Percentiles rank a stretch among this genome's conserved stretches.
phyloP scores from a whole-genome alignment of 192 early-diverging fungal species.

The Coemansia sp. region DNA sequence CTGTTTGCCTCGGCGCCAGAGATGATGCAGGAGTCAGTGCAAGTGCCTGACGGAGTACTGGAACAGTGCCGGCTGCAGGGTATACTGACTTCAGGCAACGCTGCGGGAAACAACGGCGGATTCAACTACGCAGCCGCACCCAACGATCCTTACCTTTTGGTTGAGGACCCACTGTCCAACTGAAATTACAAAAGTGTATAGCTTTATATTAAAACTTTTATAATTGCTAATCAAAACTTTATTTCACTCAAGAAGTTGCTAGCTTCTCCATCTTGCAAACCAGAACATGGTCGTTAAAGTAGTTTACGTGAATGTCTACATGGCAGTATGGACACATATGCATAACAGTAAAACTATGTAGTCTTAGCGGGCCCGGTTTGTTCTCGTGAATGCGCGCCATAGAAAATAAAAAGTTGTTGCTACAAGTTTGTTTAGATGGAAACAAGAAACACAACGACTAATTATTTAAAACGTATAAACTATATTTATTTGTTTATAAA shows the following conservation, averaged over 20 bases:
- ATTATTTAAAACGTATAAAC: too few relatives aligned
- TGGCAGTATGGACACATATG: background rate
- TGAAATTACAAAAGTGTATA: background rate
- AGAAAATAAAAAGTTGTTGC: background rate
- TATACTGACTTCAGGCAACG: constrained; percentile 65
- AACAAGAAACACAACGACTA: too few relatives aligned
- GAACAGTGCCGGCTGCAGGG: constrained; percentile 62
- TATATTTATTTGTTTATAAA: too few relatives aligned
- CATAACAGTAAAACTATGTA: background rate
- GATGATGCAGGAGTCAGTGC: constrained; percentile 27
- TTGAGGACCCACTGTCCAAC: background rate
- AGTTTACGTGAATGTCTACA: background rate
- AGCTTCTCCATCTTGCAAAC: background rate
- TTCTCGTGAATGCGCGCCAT: background rate
- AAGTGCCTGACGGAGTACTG: constrained; percentile 43
- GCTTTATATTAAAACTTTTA: background rate
- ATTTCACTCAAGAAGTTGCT: background rate
- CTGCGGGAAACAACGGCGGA: constrained; percentile 59
- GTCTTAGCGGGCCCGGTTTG: background rate
- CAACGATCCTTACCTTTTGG: constrained; percentile 5
- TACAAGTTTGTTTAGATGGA: too few relatives aligned
- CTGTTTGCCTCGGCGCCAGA: constrained; percentile 69
- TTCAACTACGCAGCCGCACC: constrained; percentile 34
- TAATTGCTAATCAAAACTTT: background rate
- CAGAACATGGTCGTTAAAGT: background rate